Evolutionary conservation across 208 protist species (phyloP).

Genomic region (Strigomonas culicis): DNA sequence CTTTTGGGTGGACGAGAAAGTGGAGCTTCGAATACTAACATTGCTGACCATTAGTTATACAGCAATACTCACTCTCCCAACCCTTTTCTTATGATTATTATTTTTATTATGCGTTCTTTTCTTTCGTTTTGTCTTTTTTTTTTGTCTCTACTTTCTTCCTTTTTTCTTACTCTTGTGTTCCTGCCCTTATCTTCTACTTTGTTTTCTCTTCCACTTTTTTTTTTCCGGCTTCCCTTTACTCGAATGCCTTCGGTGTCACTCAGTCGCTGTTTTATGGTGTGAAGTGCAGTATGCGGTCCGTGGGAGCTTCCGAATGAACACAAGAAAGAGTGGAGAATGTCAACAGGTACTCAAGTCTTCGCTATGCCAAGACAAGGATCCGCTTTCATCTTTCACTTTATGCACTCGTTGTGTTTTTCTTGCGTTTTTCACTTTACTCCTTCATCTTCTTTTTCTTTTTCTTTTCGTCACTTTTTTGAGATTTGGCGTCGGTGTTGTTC

Average conservation of each 20-base stretch:
- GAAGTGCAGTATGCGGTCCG: too few species aligned
- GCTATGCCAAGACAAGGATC: too few species aligned
- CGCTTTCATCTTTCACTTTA: too few species aligned
- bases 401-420: too few species aligned
- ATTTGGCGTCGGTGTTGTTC: too few species aligned
- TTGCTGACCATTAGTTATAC: background rate
- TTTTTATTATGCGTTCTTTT: constrained; percentile 1
- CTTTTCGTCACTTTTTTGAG: too few species aligned
- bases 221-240: background rate
- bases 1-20: background rate
- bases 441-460: too few species aligned
- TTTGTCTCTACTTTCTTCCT: background rate
- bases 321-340: too few species aligned
- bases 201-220: background rate
- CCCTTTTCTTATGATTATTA: background rate
- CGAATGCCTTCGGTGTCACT: background rate
- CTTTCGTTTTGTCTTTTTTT: constrained; percentile 10
- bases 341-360: too few species aligned
- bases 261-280: too few species aligned
- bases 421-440: too few species aligned
- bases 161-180: background rate
- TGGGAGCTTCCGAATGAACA: too few species aligned
- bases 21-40: background rate
- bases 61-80: background rate
- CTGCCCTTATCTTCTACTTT: background rate